Conservation (phyloP, 2,329 filamentous ascomycete species). For the Intubia oerlemansii region DNA sequence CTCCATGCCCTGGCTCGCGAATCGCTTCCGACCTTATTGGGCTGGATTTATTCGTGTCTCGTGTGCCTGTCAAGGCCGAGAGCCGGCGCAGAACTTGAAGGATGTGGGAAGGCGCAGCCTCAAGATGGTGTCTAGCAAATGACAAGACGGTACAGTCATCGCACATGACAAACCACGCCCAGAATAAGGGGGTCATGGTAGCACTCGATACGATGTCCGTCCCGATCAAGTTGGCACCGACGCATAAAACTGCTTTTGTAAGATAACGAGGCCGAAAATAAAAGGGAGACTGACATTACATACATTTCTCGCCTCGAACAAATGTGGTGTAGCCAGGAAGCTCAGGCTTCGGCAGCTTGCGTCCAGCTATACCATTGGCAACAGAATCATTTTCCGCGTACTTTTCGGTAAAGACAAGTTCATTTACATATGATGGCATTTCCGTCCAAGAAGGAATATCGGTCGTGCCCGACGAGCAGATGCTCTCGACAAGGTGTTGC, state of each 20-base stretch:
- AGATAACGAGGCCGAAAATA: no score
- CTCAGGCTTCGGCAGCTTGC: constrained; percentile 25
- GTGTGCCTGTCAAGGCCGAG: constrained; percentile 19
- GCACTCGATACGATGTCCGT: constrained; percentile 14
- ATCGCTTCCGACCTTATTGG: constrained; percentile 17
- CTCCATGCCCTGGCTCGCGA: not conserved
- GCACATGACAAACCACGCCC: constrained; percentile 52
- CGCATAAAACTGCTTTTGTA: constrained; percentile 49
- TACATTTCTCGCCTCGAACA: constrained; percentile 45
- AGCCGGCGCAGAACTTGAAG: constrained; percentile 17
- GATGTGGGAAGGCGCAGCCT: constrained; percentile 30
- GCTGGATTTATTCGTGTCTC: constrained; percentile 19
- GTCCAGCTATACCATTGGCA: constrained; percentile 4
- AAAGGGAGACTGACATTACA: constrained; percentile 8
- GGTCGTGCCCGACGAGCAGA: constrained; percentile 28
- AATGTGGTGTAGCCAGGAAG: constrained; percentile 60
- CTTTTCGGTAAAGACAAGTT: no score
- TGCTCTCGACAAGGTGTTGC: constrained; percentile 32
- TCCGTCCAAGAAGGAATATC: not conserved
- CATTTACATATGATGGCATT: no score
- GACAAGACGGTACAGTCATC: no score
- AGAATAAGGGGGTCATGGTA: constrained; percentile 26
- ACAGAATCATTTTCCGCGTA: not conserved
- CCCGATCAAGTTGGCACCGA: constrained; percentile 45
- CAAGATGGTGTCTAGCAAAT: constrained; percentile 48